Conservation (phyloP, 345 rosid genomes). For the Linum usitatissimum region DNA sequence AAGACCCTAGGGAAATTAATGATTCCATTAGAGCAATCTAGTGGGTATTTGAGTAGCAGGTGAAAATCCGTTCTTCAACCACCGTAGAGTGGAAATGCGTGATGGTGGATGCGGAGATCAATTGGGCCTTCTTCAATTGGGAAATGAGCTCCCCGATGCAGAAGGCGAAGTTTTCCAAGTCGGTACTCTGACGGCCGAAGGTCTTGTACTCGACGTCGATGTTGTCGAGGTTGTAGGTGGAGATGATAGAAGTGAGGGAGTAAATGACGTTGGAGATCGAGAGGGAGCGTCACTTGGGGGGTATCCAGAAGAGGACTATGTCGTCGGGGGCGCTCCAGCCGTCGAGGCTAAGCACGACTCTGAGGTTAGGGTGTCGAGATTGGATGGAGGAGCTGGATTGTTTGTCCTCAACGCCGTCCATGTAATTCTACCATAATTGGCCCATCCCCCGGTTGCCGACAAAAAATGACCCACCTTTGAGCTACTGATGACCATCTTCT, state of each 20-base stretch:
- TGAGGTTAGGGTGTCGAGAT: constrained; percentile 25
- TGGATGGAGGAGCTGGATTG: constrained; percentile 24
- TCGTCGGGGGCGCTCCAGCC: constrained; percentile 45
- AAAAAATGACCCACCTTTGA: constrained; percentile 1
- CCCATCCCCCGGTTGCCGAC: not conserved
- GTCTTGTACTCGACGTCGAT: constrained; percentile 46
- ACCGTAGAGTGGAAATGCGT: constrained; percentile 30
- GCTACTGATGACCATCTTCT: not conserved
- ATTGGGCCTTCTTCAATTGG: constrained; percentile 24
- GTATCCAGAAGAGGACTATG: constrained; percentile 34
- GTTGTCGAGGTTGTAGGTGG: constrained; percentile 40
- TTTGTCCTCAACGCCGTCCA: not conserved
- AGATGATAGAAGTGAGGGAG: constrained; percentile 23
- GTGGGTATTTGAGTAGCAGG: too few relatives aligned
- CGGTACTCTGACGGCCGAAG: constrained; percentile 14
- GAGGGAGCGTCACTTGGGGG: constrained; percentile 16
- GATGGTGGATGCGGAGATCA: constrained; percentile 31
- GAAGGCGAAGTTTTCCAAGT: constrained; percentile 21
- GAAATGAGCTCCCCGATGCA: constrained; percentile 44
- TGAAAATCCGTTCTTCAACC: too few relatives aligned
- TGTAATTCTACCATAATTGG: not conserved
- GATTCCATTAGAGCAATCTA: too few relatives aligned
- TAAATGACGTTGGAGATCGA: constrained; percentile 45
- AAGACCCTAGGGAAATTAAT: too few relatives aligned
- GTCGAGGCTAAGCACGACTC: constrained; percentile 37